A percentile compares a stretch with the other conserved stretches of the same genome.
These are phyloP conservation scores for Planoprotostelium fungivorum DNA, from an alignment of 78 protist species.

Conservation along the genomic window DNA sequence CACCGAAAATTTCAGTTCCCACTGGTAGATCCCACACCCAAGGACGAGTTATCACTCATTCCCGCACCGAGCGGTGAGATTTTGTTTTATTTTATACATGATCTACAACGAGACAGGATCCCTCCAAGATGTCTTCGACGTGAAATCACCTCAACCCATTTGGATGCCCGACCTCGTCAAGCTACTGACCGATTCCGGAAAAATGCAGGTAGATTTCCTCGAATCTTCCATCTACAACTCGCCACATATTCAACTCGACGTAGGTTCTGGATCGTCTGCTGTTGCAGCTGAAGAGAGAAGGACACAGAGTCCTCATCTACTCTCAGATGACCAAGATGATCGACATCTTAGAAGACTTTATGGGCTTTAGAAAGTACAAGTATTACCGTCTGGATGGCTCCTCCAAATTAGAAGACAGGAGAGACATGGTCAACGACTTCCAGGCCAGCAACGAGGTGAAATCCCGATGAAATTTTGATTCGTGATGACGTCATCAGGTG, in stretches of 20 bases:
- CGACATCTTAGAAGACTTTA: constrained; percentile 80
- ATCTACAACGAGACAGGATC: too few relatives aligned
- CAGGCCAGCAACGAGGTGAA: constrained; percentile 22
- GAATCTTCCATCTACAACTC: not conserved
- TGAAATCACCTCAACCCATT: not conserved
- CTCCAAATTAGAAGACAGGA: constrained; percentile 69
- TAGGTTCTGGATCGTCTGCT: constrained; percentile 69
- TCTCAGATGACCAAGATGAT: constrained; percentile 92
- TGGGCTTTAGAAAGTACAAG: constrained; percentile 39
- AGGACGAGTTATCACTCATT: not conserved
- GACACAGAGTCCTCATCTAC: constrained; percentile 86
- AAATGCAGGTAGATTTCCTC: not conserved
- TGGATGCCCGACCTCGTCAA: not conserved
- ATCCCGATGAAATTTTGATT: not conserved
- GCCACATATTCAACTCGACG: constrained; percentile 12
- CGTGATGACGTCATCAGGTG: constrained; percentile 19
- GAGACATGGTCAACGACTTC: constrained; percentile 80
- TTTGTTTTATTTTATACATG: too few relatives aligned
- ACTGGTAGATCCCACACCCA: not conserved
- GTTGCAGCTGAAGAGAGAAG: constrained; percentile 37
- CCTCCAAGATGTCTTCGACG: not conserved
- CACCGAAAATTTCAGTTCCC: not conserved
- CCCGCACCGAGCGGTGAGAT: not conserved
- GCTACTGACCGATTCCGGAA: not conserved
- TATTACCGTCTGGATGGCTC: constrained; percentile 90